Evolutionary conservation across 2,329 filamentous ascomycete genomes (phyloP), one percentile per base, ranked within the genome.

Genomic region (Beauveria medogensis): DNA sequence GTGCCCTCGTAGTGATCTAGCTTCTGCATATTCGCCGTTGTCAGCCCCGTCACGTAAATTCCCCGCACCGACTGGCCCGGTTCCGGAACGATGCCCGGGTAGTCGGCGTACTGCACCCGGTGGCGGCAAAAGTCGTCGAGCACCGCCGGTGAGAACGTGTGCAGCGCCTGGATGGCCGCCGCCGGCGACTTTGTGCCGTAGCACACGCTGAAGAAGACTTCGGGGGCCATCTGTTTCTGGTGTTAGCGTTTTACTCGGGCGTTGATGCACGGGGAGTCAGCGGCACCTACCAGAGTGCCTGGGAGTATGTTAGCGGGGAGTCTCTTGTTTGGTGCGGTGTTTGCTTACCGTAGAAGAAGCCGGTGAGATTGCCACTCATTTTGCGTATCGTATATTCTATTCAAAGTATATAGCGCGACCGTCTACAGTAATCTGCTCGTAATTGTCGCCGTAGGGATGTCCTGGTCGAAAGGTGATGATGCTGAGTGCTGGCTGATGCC

Each of bases 161-260:
- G 84, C 41, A 93, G 77, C 52, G 83, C 71, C 60, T 75, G 69
- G 43, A 82, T 72, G 72, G 79, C 69, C 72, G 81, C 41, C 69
- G 83, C 69, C 64, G 80, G 78, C 5, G 71, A 67, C 18, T 76
- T 72, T 9, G 75, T 74, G 65, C 86, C 84, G 74, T 92, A 90
- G 73, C 90, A 90, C 48, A 96, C 92, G 40, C 89, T 88, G 75
- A 89, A 88, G 67, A 97, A 91, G 68, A 97, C 87, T 69, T 89
- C 84, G 0, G 89, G 85, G n/a, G 88, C 89, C 92, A 97, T 97
- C 76, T 78, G 52, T 7, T 9, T 1, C 16, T 41, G 20, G 30
- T 57, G 63, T 69, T 63, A 51, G 54, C 6, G 12, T 1, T 9
- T 9, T 10, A 4, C 28, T 41, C 34, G 2, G 34, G 14, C 34